A percentile compares a stretch with the other conserved stretches of the same genome.
Evolutionary conservation across 2,329 filamentous ascomycete genomes (phyloP).

Genomic region (Calonectria pseudoreteaudii): DNA sequence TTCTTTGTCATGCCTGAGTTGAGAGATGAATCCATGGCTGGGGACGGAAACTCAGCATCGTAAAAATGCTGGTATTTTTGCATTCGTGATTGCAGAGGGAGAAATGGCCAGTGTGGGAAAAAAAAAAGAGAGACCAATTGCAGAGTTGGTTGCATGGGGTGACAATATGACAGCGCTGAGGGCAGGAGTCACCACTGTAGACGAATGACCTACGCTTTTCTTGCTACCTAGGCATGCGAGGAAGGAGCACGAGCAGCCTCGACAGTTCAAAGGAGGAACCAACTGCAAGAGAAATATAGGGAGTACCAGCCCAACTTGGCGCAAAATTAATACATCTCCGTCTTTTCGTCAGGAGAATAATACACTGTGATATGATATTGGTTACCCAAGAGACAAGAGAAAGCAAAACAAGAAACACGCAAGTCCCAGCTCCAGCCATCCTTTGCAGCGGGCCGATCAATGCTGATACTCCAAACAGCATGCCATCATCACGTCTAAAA

Average conservation of each 20-base stretch:
- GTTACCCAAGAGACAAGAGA: conserved; percentile 15
- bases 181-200: not conserved
- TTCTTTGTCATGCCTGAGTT: not conserved
- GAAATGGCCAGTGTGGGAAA: no score
- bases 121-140: no score
- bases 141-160: no score
- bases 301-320: no score
- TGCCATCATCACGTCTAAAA: conserved; percentile 38
- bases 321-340: not conserved
- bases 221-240: not conserved
- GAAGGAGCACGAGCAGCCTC: conserved; percentile 16
- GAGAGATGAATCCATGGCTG: not conserved
- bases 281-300: not conserved
- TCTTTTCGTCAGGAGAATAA: not conserved
- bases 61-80: not conserved
- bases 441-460: conserved; percentile 23
- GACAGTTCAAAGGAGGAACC: not conserved
- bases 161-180: not conserved
- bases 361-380: conserved; percentile 15
- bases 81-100: no score
- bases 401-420: conserved; percentile 13
- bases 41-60: no score
- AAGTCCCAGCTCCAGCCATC: conserved; percentile 17
- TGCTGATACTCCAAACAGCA: conserved; percentile 25
- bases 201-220: not conserved